phyloP scores from a whole-genome alignment of 31 red algal species.

The Asparagopsis taxiformis region DNA sequence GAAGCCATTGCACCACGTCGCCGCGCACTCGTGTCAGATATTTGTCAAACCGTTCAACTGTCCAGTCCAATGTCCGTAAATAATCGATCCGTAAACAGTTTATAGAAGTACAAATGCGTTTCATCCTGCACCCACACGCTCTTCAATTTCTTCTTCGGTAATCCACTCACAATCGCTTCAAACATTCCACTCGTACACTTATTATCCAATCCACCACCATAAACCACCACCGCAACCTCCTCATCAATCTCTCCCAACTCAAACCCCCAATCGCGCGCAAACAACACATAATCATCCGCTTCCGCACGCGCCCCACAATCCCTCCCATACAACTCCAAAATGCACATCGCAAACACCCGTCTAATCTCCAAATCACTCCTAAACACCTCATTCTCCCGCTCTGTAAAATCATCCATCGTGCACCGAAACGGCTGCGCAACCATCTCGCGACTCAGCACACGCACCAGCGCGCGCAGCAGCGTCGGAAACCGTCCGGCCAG shows the following conservation, averaged over 20 bases:
- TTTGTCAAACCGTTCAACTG: too few species aligned
- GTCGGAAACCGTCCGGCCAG: background rate
- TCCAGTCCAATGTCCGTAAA: too few species aligned
- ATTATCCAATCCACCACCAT: constrained; percentile 20
- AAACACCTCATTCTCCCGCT: constrained; percentile 7
- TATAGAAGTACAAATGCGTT: too few species aligned
- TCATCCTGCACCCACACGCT: too few species aligned
- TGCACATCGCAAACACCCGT: constrained; percentile 11
- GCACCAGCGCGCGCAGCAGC: background rate
- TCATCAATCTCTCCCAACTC: constrained; percentile 3
- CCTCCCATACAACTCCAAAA: constrained; percentile 12
- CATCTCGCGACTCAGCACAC: background rate
- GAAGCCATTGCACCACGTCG: too few species aligned
- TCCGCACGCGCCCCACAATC: constrained; percentile 12
- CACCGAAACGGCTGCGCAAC: background rate
- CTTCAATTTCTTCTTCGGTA: too few species aligned
- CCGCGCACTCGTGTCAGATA: too few species aligned
- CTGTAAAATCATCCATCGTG: background rate
- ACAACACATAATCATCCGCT: constrained; percentile 15
- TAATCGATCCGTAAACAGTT: too few species aligned
- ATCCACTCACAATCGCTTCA: too few species aligned
- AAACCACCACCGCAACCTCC: background rate
- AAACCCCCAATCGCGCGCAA: constrained; percentile 27
- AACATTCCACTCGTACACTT: constrained; percentile 18
- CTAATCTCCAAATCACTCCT: background rate